Evolutionary conservation across 495 filamentous ascomycete species (phyloP).

Genomic region (Penicillium diatomitis): DNA sequence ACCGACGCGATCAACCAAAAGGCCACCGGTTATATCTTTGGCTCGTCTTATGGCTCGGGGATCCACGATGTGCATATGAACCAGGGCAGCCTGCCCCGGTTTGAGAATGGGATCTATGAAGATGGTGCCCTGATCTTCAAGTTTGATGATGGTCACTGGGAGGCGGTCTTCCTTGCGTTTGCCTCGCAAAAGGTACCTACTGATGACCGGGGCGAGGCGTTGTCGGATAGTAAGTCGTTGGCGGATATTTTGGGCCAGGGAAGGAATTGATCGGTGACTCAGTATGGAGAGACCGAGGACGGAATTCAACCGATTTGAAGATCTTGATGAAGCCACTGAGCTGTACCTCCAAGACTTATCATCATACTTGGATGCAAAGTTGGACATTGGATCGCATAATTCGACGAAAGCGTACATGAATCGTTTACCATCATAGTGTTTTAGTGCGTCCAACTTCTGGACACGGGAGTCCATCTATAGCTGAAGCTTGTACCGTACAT

Average conservation of each 20-base stretch:
- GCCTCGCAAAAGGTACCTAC: constrained; percentile 17
- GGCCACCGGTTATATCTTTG: constrained; percentile 26
- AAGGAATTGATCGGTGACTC: neutral
- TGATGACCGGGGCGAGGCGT: constrained; percentile 9
- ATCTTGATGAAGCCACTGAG: neutral
- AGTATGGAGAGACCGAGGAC: neutral
- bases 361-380: too few species aligned
- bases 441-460: too few species aligned
- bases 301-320: neutral
- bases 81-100: constrained; percentile 27
- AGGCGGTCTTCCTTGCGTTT: constrained; percentile 19
- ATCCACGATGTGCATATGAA: constrained; percentile 41
- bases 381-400: too few species aligned
- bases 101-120: constrained; percentile 28
- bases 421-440: too few species aligned
- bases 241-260: constrained; percentile 12
- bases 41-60: constrained; percentile 24
- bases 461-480: too few species aligned
- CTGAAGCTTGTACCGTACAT: too few species aligned
- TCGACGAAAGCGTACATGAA: too few species aligned
- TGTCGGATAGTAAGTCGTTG: constrained; percentile 11
- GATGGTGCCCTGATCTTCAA: constrained; percentile 33
- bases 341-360: neutral
- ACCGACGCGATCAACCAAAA: constrained; percentile 22
- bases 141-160: constrained; percentile 21